A percentile compares a stretch with the other conserved stretches of the same genome.
Evolutionary conservation across 306 rosid species (phyloP).

Genomic region (Acacia melanoxylon): DNA sequence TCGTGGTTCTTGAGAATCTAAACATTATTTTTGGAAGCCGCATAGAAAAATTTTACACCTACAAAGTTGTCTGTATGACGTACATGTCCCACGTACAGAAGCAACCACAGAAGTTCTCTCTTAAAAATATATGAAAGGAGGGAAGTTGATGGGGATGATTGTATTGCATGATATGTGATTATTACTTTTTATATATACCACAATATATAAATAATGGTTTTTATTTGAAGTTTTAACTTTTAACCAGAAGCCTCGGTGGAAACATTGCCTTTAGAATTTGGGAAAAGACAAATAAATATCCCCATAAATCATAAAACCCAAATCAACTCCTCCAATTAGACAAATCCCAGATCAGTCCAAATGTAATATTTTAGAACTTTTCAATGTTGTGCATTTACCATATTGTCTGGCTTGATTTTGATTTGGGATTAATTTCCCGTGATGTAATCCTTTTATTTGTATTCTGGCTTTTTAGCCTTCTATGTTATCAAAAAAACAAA

Average conservation of each 20-base stretch:
- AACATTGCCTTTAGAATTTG: background rate
- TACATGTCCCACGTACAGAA: background rate
- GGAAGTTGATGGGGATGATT: background rate
- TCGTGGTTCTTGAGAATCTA: slow-evolving; percentile 17
- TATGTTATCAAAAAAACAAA: too few relatives aligned
- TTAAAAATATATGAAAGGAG: background rate
- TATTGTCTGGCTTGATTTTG: too few relatives aligned
- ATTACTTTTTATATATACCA: background rate
- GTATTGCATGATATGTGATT: background rate
- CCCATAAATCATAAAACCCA: too few relatives aligned
- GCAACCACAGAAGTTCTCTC: background rate
- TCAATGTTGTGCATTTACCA: too few relatives aligned
- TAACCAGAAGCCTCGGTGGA: background rate
- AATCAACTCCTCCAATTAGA: too few relatives aligned
- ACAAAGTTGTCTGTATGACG: background rate
- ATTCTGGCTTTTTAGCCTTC: too few relatives aligned
- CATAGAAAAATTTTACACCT: background rate
- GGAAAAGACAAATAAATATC: too few relatives aligned
- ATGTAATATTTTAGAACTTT: too few relatives aligned
- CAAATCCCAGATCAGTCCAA: too few relatives aligned
- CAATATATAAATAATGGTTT: background rate
- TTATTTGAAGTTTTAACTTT: background rate
- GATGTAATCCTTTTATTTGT: too few relatives aligned
- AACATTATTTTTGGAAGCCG: slow-evolving; percentile 7
- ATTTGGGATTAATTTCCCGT: too few relatives aligned